These are phyloP conservation scores for Rosa rugosa DNA, from an alignment of 306 rosid species.

Conservation along the genomic window DNA sequence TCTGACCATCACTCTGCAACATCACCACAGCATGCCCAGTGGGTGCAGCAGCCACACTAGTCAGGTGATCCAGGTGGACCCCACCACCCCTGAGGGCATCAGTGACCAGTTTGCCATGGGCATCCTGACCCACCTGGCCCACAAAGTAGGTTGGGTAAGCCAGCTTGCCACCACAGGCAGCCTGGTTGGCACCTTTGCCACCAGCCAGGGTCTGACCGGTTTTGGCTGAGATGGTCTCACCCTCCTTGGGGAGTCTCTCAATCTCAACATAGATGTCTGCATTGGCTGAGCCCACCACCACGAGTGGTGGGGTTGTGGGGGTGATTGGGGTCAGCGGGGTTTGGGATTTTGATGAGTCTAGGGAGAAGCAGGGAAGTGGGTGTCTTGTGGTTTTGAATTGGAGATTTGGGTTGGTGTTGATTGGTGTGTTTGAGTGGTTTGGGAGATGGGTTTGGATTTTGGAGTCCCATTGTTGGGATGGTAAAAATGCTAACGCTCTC, in stretches of 20 bases:
- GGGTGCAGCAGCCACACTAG: constrained; percentile 41
- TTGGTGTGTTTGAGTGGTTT: constrained; percentile 11
- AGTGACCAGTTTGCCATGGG: constrained; percentile 57
- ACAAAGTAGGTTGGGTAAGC: constrained; percentile 76
- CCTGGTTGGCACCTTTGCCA: constrained; percentile 91
- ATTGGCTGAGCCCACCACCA: constrained; percentile 89
- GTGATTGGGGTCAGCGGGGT: constrained; percentile 26
- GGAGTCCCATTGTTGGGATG: constrained; percentile 30
- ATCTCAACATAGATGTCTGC: constrained; percentile 88
- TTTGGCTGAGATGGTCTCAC: constrained; percentile 74
- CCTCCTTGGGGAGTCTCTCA: constrained; percentile 60
- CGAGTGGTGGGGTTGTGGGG: constrained; percentile 42
- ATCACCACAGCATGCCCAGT: constrained; percentile 89
- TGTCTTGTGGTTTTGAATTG: constrained; percentile 38
- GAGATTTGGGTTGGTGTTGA: constrained; percentile 34
- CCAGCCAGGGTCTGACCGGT: constrained; percentile 77
- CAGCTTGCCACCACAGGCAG: constrained; percentile 68
- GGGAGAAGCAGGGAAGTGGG: constrained; percentile 38
- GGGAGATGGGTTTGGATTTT: constrained; percentile 23
- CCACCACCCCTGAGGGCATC: constrained; percentile 59
- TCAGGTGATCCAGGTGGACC: constrained; percentile 50
- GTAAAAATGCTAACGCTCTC: constrained; percentile 42
- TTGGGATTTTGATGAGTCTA: constrained; percentile 32
- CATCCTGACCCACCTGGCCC: constrained; percentile 82
- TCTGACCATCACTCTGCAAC: constrained; percentile 81